Evolutionary conservation across 2,329 filamentous ascomycete species (phyloP).

Genomic region (Pestalotiopsis sp.): DNA sequence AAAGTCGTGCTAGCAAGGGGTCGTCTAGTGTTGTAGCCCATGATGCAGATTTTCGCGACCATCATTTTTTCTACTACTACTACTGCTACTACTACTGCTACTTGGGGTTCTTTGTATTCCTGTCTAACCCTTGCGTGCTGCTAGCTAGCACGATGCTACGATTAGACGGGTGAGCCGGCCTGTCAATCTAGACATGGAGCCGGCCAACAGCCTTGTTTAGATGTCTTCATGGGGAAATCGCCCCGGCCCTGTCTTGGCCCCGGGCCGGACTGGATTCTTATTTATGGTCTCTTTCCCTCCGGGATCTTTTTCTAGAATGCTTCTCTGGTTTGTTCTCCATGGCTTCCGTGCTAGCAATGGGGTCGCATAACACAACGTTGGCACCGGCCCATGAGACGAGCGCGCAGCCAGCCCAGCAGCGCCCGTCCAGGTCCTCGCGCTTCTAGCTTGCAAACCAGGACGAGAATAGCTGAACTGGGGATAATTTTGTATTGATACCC

Average conservation of each 20-base stretch:
- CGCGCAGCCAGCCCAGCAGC: too few relatives aligned
- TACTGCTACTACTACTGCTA: too few relatives aligned
- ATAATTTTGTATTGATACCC: too few relatives aligned
- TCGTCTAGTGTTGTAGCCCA: not conserved
- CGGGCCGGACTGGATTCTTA: not conserved
- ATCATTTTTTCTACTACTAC: too few relatives aligned
- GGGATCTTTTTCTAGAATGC: not conserved
- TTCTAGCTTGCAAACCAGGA: too few relatives aligned
- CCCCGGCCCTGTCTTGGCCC: not conserved
- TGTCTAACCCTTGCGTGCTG: too few relatives aligned
- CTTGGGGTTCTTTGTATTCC: too few relatives aligned
- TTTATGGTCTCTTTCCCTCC: not conserved
- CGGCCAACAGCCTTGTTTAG: not conserved
- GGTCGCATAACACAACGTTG: not conserved
- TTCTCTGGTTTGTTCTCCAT: not conserved
- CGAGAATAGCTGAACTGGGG: too few relatives aligned
- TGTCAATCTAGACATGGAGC: not conserved
- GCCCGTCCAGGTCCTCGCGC: too few relatives aligned
- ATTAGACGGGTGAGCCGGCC: not conserved
- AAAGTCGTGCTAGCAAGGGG: not conserved
- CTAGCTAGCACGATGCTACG: too few relatives aligned
- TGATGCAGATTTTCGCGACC: too few relatives aligned
- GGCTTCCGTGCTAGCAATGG: not conserved
- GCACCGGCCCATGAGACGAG: too few relatives aligned
- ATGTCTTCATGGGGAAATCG: not conserved